These are phyloP conservation scores for Globisporangium canariense DNA, from an alignment of 352 stramenopile species.

Conservation along the genomic window DNA sequence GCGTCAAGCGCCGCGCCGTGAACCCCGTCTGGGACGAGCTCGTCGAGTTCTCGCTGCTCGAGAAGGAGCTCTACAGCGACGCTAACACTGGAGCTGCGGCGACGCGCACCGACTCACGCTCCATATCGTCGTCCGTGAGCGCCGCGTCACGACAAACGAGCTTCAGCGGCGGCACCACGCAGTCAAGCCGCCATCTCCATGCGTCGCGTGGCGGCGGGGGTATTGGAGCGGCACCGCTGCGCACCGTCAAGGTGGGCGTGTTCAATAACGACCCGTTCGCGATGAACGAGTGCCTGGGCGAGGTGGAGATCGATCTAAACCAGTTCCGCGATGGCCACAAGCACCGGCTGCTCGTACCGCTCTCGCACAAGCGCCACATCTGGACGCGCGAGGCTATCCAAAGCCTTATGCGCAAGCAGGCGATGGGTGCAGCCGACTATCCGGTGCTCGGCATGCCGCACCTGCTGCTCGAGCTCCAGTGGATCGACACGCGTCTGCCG, in stretches of 20 bases:
- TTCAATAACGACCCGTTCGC: conserved; percentile 56
- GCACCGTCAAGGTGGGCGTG: conserved; percentile 44
- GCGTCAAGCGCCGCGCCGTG: conserved; percentile 32
- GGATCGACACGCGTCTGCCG: conserved; percentile 60
- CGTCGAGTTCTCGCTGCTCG: conserved; percentile 25
- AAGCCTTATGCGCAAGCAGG: conserved; percentile 43
- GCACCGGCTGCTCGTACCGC: conserved; percentile 40
- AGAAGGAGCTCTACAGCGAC: conserved; percentile 20
- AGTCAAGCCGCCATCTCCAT: neutral
- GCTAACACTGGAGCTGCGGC: neutral
- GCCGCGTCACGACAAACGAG: conserved; percentile 9
- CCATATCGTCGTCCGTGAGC: neutral
- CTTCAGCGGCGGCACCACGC: neutral
- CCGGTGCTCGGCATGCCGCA: conserved; percentile 46
- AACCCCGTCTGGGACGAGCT: conserved; percentile 41
- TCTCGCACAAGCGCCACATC: conserved; percentile 43
- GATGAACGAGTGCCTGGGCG: conserved; percentile 45
- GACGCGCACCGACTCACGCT: neutral
- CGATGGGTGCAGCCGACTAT: conserved; percentile 32
- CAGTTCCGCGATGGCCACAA: conserved; percentile 28
- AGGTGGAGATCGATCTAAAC: conserved; percentile 47
- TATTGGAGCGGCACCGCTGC: conserved; percentile 10
- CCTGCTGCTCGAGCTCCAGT: conserved; percentile 50
- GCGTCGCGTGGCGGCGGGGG: neutral
- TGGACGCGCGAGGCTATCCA: conserved; percentile 48